Conservation (phyloP, 805 yeast species). For the Cyberlindnera maclurae region DNA sequence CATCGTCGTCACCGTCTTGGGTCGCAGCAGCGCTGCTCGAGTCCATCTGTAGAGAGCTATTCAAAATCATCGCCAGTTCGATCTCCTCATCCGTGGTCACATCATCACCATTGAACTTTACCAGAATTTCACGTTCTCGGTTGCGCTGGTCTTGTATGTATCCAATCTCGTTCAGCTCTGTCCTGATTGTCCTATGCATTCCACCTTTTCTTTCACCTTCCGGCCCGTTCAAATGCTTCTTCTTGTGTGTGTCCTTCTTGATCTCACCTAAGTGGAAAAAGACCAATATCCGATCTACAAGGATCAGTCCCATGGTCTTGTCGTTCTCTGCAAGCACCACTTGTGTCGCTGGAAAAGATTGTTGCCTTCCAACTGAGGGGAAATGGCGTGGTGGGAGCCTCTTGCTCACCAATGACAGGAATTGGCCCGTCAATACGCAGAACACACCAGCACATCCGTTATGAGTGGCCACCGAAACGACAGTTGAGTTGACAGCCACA, state of each 20-base stretch:
- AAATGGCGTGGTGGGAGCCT: constrained; percentile 14
- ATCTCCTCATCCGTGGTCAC: constrained; percentile 17
- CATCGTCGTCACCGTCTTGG: constrained; percentile 7
- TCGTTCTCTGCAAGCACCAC: constrained; percentile 10
- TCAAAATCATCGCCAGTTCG: constrained; percentile 22
- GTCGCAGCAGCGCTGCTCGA: constrained; percentile 8
- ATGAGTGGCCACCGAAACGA: constrained; percentile 18
- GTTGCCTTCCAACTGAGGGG: constrained; percentile 2
- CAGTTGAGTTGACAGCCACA: constrained; percentile 17
- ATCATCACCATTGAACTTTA: constrained; percentile 20
- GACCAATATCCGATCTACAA: constrained; percentile 16
- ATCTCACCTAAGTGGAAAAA: constrained; percentile 20
- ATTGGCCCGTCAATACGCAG: constrained; percentile 18
- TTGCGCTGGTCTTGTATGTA: constrained; percentile 11
- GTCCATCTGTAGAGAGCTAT: constrained; percentile 15
- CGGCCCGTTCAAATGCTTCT: constrained; percentile 9
- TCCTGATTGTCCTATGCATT: constrained; percentile 13
- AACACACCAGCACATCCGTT: constrained; percentile 21
- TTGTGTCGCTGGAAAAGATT: constrained; percentile 11
- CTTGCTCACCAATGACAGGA: constrained; percentile 10
- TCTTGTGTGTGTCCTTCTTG: constrained; percentile 8
- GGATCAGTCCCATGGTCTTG: constrained; percentile 13
- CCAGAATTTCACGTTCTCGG: constrained; percentile 11
- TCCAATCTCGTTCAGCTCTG: constrained; percentile 19
- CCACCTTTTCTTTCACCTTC: constrained; percentile 16